Conservation (phyloP, 345 rosid genomes). For the Brassica cretica region DNA sequence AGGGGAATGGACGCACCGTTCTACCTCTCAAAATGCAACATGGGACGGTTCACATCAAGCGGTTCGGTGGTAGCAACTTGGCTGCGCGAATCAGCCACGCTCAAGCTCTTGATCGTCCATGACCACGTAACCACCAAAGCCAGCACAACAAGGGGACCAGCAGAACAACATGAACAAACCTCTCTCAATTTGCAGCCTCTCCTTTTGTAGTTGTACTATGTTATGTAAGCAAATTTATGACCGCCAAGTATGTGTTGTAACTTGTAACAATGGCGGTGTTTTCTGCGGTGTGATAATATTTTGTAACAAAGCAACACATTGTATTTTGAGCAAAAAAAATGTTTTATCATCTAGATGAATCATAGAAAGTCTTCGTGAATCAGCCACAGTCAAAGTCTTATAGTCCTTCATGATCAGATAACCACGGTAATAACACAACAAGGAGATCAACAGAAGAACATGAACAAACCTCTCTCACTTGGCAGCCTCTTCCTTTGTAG, state of each 20-base stretch:
- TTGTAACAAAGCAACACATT: slow-evolving; percentile 23
- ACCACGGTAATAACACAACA: background rate
- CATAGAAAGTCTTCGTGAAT: no score
- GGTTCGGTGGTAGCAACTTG: slow-evolving; percentile 82
- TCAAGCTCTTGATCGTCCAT: slow-evolving; percentile 68
- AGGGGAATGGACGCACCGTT: slow-evolving; percentile 82
- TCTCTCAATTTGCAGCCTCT: slow-evolving; percentile 28
- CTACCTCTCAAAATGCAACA: slow-evolving; percentile 64
- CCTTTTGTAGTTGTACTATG: slow-evolving; percentile 27
- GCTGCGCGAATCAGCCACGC: slow-evolving; percentile 79
- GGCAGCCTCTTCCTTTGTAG: slow-evolving; percentile 28
- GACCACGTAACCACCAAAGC: slow-evolving; percentile 38
- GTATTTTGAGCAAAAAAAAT: background rate
- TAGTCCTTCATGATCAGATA: no score
- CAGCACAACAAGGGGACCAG: slow-evolving; percentile 4
- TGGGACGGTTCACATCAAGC: slow-evolving; percentile 74
- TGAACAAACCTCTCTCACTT: slow-evolving; percentile 2
- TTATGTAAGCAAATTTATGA: background rate
- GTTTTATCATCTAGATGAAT: background rate
- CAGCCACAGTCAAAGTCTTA: no score
- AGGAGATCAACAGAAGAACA: slow-evolving; percentile 8
- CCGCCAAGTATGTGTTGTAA: slow-evolving; percentile 12
- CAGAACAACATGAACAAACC: slow-evolving; percentile 14
- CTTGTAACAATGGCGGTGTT: slow-evolving; percentile 7
- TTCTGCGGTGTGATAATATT: slow-evolving; percentile 22